These are phyloP conservation scores for Fallopia convolvulus DNA, from an alignment of 148 eudicot genomes.

Conservation along the genomic window DNA sequence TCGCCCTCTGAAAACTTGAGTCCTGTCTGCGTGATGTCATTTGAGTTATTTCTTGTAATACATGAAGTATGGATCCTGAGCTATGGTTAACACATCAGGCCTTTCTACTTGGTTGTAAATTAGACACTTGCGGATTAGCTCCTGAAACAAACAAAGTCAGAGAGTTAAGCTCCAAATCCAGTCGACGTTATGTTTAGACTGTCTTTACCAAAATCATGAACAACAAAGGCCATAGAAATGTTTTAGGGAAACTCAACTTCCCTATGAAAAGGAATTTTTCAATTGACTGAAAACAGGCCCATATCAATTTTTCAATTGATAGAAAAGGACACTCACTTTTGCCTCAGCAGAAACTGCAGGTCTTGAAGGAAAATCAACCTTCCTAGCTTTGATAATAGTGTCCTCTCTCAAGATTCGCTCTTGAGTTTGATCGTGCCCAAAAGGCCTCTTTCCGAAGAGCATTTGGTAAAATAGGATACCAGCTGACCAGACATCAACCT, in stretches of 20 bases:
- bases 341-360: conserved; percentile 89
- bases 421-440: conserved; percentile 96
- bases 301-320: too few relatives aligned
- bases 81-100: conserved; percentile 75
- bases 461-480: conserved; percentile 95
- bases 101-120: conserved; percentile 89
- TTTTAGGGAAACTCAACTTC: not conserved
- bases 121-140: conserved; percentile 79
- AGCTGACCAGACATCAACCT: conserved; percentile 99
- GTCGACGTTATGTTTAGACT: not conserved
- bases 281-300: not conserved
- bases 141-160: conserved; percentile 32
- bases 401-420: conserved; percentile 96
- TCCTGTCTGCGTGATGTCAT: not conserved
- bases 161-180: not conserved
- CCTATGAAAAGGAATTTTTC: not conserved
- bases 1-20: not conserved
- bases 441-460: conserved; percentile 96
- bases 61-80: conserved; percentile 72
- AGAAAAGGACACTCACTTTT: conserved; percentile 41
- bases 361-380: conserved; percentile 93
- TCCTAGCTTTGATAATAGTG: conserved; percentile 92
- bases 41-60: conserved; percentile 62
- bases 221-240: too few relatives aligned
- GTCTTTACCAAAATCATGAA: not conserved